Base-by-base conservation (phyloP, 352 stramenopile genomes). In the Pseudoperonospora humuli region DNA sequence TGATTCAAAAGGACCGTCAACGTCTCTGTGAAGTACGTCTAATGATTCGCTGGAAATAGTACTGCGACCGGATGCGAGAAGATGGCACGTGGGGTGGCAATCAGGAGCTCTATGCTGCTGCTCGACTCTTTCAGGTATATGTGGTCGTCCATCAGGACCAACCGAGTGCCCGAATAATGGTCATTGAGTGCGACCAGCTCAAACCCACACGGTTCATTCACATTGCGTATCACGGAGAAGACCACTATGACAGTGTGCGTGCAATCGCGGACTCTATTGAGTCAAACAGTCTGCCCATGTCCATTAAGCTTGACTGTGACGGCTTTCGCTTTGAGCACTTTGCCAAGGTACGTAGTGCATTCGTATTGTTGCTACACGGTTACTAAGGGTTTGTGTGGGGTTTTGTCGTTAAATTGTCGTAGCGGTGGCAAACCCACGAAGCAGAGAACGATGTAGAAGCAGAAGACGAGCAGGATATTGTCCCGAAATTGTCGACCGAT, bases 221-320 rank as follows among this genome's bases (percentile, higher is more conserved):
- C 51, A 58, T 83, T 21, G 70, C 70, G 10, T 87, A 85, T 39
- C 75, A 85, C 28, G 75, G 70, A 19, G 81, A 67, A 38, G 77
- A 93, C 43, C 80, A 93, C 59, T 90, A 88, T 49, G 80, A 93
- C 57, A 93, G 80, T 38, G 65, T 93, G 15, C 75, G 73, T 9
- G 49, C 63, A 14, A 41, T 84, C 5, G 59, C 54, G 10, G 72
- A 87, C 23, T 46, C 51, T n/a, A n/a, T 64, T 19, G 49, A 68
- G 0, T 41, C 41, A 1, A 59, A 63, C 5, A 33, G 25, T 3
- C 25, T 70, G 19, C 79, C 79, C 4, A 20, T 59, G 31, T 51
- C 61, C 17, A 82, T 92, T 32, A 53, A 61, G 31, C 50, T 89
- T 2, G 61, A 80, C 34, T 67, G 67, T 45, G 70, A 86, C 29